Conservation (phyloP, 2,329 filamentous ascomycete genomes). For the Aureobasidium musti region DNA sequence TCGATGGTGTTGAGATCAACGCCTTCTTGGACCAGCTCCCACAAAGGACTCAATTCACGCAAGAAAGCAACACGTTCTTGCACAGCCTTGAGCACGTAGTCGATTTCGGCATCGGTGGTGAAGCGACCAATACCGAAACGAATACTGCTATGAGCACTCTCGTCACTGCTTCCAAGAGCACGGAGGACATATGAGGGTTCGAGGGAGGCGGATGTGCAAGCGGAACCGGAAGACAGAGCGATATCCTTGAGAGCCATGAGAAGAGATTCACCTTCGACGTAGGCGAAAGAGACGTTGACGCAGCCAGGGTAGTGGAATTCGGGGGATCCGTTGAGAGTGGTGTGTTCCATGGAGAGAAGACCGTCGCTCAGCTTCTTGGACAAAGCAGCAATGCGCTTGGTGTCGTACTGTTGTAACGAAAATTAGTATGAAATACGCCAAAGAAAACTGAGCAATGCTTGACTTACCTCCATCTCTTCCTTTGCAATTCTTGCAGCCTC, state of each 20-base stretch:
- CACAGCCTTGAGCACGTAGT: constrained; percentile 95
- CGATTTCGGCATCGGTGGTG: constrained; percentile 91
- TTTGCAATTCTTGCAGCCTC: constrained; percentile 92
- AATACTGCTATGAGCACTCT: constrained; percentile 97
- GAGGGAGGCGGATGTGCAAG: constrained; percentile 93
- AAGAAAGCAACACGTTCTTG: constrained; percentile 87
- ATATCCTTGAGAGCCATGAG: constrained; percentile 99
- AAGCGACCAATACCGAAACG: constrained; percentile 96
- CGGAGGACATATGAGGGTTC: constrained; percentile 96
- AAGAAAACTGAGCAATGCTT: not conserved
- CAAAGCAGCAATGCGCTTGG: constrained; percentile 76
- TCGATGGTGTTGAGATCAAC: constrained; percentile 94
- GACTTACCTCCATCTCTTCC: constrained; percentile 78
- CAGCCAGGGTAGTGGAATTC: constrained; percentile 89
- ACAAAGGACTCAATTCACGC: constrained; percentile 89
- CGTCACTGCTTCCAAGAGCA: constrained; percentile 92
- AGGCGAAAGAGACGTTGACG: constrained; percentile 97
- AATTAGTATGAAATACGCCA: constrained; percentile 31
- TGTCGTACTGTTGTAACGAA: constrained; percentile 70
- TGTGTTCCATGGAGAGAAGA: constrained; percentile 87
- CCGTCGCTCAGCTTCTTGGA: constrained; percentile 83
- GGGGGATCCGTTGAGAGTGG: constrained; percentile 82
- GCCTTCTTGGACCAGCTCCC: constrained; percentile 97
- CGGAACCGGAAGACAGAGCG: constrained; percentile 91
- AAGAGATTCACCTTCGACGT: constrained; percentile 96